Evolutionary conservation across 176 grass and related monocot genomes (phyloP).

Genomic region (Bolboschoenus planiculmis): DNA sequence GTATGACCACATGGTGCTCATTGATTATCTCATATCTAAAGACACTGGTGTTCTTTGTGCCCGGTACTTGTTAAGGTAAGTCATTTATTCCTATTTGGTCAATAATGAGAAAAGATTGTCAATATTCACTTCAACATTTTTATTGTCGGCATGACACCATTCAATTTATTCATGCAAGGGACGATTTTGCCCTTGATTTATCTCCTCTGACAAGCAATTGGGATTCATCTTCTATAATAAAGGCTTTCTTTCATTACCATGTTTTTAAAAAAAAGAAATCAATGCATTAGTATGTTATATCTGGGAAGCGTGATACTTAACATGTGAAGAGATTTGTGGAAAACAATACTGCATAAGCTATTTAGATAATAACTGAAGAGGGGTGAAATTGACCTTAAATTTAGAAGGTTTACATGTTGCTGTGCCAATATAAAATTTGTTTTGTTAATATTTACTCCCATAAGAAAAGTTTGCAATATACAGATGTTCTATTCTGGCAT

Average conservation of each 20-base stretch:
- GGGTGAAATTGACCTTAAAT: neutral
- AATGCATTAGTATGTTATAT: neutral
- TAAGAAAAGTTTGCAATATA: neutral
- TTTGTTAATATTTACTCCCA: neutral
- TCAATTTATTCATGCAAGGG: neutral
- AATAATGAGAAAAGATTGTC: neutral
- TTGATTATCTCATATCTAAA: constrained; percentile 95
- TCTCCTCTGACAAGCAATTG: neutral
- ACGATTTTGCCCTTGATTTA: neutral
- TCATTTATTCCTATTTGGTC: constrained; percentile 18
- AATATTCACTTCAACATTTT: neutral
- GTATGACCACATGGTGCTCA: constrained; percentile 89
- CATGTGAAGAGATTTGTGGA: constrained; percentile 5
- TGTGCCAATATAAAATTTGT: neutral
- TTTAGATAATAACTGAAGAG: neutral
- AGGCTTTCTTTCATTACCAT: neutral
- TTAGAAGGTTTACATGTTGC: neutral
- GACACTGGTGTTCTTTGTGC: constrained; percentile 70
- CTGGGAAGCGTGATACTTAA: neutral
- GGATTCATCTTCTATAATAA: neutral
- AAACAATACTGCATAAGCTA: neutral
- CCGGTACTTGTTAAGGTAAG: constrained; percentile 77
- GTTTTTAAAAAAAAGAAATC: neutral
- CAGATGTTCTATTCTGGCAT: neutral
- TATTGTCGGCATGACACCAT: neutral